Conservation (phyloP, 2,329 filamentous ascomycete species). For the Aspergillus sp. region DNA sequence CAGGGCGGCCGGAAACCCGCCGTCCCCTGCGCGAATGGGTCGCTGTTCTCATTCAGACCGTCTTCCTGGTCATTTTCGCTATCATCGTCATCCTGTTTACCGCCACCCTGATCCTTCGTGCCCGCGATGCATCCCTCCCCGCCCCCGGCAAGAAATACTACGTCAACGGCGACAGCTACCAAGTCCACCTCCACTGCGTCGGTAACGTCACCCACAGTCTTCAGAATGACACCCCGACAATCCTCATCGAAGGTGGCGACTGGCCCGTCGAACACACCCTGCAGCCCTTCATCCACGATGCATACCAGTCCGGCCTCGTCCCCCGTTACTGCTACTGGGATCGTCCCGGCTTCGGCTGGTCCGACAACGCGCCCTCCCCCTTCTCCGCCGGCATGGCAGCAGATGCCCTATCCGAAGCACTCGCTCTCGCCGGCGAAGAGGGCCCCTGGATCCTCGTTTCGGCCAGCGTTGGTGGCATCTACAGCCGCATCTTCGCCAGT, state of each 20-base stretch:
- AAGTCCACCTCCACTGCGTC: constrained; percentile 80
- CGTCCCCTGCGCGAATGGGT: constrained; percentile 82
- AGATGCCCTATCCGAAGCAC: constrained; percentile 82
- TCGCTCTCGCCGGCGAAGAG: constrained; percentile 75
- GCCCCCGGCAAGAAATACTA: constrained; percentile 74
- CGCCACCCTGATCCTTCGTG: constrained; percentile 74
- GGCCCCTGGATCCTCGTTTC: constrained; percentile 89
- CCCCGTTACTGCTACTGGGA: constrained; percentile 93
- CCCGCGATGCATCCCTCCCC: constrained; percentile 73
- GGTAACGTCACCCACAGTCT: constrained; percentile 64
- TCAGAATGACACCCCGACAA: constrained; percentile 63
- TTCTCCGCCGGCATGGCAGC: constrained; percentile 92
- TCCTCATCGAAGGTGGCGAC: constrained; percentile 84
- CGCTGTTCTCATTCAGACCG: constrained; percentile 72
- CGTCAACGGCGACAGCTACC: constrained; percentile 83
- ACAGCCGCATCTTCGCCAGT: constrained; percentile 87
- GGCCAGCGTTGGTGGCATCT: constrained; percentile 82
- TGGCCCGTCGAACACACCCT: constrained; percentile 75
- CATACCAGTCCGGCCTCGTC: constrained; percentile 78
- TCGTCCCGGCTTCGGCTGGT: constrained; percentile 84
- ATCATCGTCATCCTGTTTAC: constrained; percentile 74
- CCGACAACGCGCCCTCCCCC: constrained; percentile 89
- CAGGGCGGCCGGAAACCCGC: constrained; percentile 82
- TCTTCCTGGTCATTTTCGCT: constrained; percentile 69
- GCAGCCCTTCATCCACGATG: constrained; percentile 75